Evolutionary conservation across 345 rosid genomes (phyloP), one percentile per base, ranked within the genome.

Genomic region (Populus euphratica): DNA sequence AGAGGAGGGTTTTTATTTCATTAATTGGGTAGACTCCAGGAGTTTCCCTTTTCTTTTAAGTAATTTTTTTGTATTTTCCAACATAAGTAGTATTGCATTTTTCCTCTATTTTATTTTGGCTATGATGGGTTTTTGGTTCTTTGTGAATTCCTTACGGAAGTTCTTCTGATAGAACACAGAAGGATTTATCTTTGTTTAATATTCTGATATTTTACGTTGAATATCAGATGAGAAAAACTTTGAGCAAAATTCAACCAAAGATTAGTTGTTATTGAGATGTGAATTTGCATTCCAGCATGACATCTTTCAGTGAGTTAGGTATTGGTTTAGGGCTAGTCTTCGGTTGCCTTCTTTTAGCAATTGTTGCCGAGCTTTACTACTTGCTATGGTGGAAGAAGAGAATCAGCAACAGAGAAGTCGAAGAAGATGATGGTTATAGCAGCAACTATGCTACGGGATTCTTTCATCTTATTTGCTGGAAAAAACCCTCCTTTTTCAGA

Each of bases 371-470:
- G 83, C 78, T 93, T 29, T 92, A 83, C 82, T 93, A 93, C 80
- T 73, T 93, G 84, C 78, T 96, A 13, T 91, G 97, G 90, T 90
- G 98, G 96, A 96, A 90, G 78, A 96, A 87, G 87, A 90, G 85
- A 78, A 47, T 81, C 75, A 72, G 11, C n/a, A 82, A 70, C 79
- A 76, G 73, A 69, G 83, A 79, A 79, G 43, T 50, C 39, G 89
- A 80, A 47, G 81, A 77, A 47, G 91, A 81, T 70, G 82, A 81
- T 61, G 90, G 83, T 47, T 85, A 88, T 78, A 80, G 66, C 69
- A 54, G 72, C 79, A 90, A 83, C 14, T 84, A 87, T 72, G 89
- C 89, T 13, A 95, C 90, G 79, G 91, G 88, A 41, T 79, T 91
- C 7, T 78, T 90, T 39, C 86, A 90, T n/a, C 85, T 91, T 54